phyloP scores from a whole-genome alignment of 345 rosid genomes.

The Acer saccharum region DNA sequence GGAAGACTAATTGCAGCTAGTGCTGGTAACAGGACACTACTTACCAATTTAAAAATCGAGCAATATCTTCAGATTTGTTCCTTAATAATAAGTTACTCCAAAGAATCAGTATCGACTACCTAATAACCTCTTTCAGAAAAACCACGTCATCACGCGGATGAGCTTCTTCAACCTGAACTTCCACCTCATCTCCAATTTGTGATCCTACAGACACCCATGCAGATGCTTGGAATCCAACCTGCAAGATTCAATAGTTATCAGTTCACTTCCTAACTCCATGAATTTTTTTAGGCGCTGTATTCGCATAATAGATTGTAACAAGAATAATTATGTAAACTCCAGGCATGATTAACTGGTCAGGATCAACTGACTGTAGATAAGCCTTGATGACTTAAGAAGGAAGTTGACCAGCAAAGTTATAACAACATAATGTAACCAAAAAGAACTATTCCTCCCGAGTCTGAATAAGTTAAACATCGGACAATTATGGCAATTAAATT shows the following conservation, averaged over 20 bases:
- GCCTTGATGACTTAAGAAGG: background rate
- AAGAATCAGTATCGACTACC: constrained; percentile 16
- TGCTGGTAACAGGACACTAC: background rate
- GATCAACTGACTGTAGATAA: background rate
- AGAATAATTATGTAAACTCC: background rate
- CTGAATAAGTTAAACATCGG: background rate
- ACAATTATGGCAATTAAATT: background rate
- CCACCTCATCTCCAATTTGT: constrained; percentile 79
- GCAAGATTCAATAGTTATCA: constrained; percentile 23
- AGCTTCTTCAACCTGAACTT: constrained; percentile 81
- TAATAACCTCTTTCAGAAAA: constrained; percentile 61
- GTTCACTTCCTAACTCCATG: background rate
- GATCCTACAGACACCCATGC: constrained; percentile 79
- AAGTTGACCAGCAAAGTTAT: background rate
- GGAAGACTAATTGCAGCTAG: background rate
- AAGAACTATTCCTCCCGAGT: background rate
- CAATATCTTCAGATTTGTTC: constrained; percentile 15
- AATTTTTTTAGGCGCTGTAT: background rate
- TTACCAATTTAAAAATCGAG: constrained; percentile 33
- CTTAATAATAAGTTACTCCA: constrained; percentile 11
- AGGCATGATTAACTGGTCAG: background rate
- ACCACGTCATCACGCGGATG: constrained; percentile 79
- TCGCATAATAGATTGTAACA: background rate
- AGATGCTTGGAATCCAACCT: constrained; percentile 86
- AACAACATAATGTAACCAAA: background rate